Evolutionary conservation across 495 filamentous ascomycete species (phyloP).

Genomic region (Evansstolkia leycettana): DNA sequence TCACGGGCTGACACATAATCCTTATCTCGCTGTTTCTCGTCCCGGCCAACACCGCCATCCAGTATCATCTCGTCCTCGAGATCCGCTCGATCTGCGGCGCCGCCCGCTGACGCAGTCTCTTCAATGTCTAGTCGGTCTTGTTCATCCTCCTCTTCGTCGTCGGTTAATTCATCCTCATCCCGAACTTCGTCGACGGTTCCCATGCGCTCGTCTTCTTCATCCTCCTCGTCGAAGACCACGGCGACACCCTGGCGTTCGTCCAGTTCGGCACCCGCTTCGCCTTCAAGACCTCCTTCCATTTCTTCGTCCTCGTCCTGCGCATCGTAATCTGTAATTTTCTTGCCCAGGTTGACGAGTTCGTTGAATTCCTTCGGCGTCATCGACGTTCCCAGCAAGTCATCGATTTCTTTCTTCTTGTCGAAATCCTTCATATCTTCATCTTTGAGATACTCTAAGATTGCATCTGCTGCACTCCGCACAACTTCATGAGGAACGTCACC

Average conservation of each 20-base stretch:
- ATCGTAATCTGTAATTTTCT: conserved; percentile 99
- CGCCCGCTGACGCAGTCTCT: conserved; percentile 37
- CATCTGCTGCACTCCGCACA: conserved; percentile 91
- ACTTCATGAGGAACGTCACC: conserved; percentile 90
- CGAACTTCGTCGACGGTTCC: conserved; percentile 65
- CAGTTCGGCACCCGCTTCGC: conserved; percentile 55
- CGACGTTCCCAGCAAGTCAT: conserved; percentile 74
- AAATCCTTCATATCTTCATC: conserved; percentile 94
- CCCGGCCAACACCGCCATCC: conserved; percentile 41
- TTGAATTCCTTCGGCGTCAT: conserved; percentile 91
- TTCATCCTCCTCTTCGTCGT: conserved; percentile 53
- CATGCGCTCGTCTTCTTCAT: conserved; percentile 75
- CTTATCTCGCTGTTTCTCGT: conserved; percentile 38
- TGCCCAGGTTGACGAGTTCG: conserved; percentile 89
- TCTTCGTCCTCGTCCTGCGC: conserved; percentile 93
- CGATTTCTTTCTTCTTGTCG: conserved; percentile 96
- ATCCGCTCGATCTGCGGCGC: conserved; percentile 34
- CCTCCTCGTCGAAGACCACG: conserved; percentile 91
- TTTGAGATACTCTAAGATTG: conserved; percentile 80
- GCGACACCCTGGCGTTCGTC: conserved; percentile 94
- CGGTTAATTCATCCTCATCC: conserved; percentile 60
- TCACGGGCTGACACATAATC: conserved; percentile 63
- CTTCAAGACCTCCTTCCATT: conserved; percentile 53
- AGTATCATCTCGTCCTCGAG: conserved; percentile 63
- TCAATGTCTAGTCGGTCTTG: conserved; percentile 34